Evolutionary conservation across 306 rosid species (phyloP), one percentile per base, ranked within the genome.

Genomic region (barrel medic (Medicago truncatula)): DNA sequence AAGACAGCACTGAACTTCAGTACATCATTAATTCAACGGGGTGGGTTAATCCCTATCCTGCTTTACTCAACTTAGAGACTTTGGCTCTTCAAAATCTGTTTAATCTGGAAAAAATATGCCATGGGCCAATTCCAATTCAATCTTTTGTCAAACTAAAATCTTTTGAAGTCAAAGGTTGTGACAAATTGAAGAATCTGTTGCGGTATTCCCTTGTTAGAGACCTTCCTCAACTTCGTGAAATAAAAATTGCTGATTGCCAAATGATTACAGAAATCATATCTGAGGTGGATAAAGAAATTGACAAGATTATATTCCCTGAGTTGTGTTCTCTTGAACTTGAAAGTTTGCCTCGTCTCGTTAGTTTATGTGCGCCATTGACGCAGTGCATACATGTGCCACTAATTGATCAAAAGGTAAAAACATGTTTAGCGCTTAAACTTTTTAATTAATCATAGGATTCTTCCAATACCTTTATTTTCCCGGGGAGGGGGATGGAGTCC

Each of bases 181-280:
- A 66, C 8, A 46, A 38, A n/a, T 56, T 76, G 67, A 58, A 49
- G 16, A 38, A 46, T 23, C 49, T 82, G 9, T 40, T 82, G 8
- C 38, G 9, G 9, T 49, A 15, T 8, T 64, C 79, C 36, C 50
- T 13, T 1, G 15, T 14, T 2, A 28, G 18, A 49, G 2, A 17
- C 11, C 71, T 82, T 67, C 11, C 52, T 18, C 59, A 41, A 72
- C 67, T 79, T 53, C 23, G 5, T 1, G 20, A 52, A 6, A 23
- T 62, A 2, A 11, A 70, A 17, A 21, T 78, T 60, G 20, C n/a
- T 10, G 5, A 47, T 3, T 78, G 77, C 25, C 7, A 11, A n/a
- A 13, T 1, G 6, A 47, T 78, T 34, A 25, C 11, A 2, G 38
- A 46, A 21, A 49, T 78, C 12, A 23, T 78, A 10, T 56, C 7